These are phyloP conservation scores for Flammula alnicola DNA, from an alignment of 1,284 basidiomycete genomes.

Conservation along the genomic window DNA sequence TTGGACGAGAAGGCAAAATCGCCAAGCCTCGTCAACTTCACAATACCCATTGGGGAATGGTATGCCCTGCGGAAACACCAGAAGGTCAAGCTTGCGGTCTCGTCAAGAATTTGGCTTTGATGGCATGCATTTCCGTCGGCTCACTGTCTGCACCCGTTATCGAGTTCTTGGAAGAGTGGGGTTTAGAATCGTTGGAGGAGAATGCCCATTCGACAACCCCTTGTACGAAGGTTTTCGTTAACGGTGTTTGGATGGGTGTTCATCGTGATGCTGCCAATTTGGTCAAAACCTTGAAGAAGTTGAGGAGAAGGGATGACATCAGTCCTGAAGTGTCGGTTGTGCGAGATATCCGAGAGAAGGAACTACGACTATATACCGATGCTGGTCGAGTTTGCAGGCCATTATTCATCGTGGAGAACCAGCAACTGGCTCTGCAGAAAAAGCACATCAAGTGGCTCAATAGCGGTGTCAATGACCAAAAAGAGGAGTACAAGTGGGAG, in stretches of 20 bases:
- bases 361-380: constrained; percentile 94
- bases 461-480: constrained; percentile 57
- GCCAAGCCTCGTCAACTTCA: constrained; percentile 99
- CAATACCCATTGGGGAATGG: constrained; percentile 99
- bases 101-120: constrained; percentile 97
- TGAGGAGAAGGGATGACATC: constrained; percentile 95
- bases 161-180: constrained; percentile 99
- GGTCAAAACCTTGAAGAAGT: constrained; percentile 90
- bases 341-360: constrained; percentile 95
- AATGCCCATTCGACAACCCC: constrained; percentile 83
- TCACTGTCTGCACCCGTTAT: constrained; percentile 96
- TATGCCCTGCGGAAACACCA: constrained; percentile 98
- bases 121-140: constrained; percentile 98
- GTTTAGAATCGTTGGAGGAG: constrained; percentile 90
- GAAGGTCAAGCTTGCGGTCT: constrained; percentile 99
- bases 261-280: constrained; percentile 94
- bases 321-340: constrained; percentile 96
- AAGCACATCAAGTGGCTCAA: constrained; percentile 83
- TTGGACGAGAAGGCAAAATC: constrained; percentile 98
- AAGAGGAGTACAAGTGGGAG: constrained; percentile 81
- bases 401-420: constrained; percentile 95
- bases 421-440: constrained; percentile 83
- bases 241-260: constrained; percentile 99
- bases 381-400: constrained; percentile 96
- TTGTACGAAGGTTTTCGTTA: constrained; percentile 98